Evolutionary conservation across 2,329 filamentous ascomycete genomes (phyloP).

Genomic region (Daldinia sp.): DNA sequence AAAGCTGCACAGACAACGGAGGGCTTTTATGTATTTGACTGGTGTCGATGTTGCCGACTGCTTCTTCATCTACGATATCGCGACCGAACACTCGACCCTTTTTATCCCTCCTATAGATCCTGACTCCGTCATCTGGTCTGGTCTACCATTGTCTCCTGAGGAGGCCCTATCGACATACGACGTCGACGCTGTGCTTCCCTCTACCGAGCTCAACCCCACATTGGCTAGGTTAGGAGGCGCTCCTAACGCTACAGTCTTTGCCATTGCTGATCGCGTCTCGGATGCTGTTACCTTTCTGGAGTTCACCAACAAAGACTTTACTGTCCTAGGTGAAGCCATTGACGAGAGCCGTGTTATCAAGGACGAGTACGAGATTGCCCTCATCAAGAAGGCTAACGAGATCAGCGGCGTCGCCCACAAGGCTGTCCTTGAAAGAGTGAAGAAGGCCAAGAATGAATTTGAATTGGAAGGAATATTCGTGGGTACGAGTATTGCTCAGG

Average conservation of each 20-base stretch:
- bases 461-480: slow-evolving; percentile 86
- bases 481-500: slow-evolving; percentile 76
- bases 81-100: slow-evolving; percentile 75
- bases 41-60: slow-evolving; percentile 83
- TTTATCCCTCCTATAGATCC: slow-evolving; percentile 91
- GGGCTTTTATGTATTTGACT: slow-evolving; percentile 94
- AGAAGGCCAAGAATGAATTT: slow-evolving; percentile 75
- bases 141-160: slow-evolving; percentile 78
- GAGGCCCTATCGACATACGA: slow-evolving; percentile 83
- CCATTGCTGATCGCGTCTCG: slow-evolving; percentile 81
- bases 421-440: slow-evolving; percentile 67
- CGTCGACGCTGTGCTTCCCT: slow-evolving; percentile 78
- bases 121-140: slow-evolving; percentile 93
- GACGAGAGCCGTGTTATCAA: slow-evolving; percentile 75
- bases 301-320: slow-evolving; percentile 70
- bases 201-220: slow-evolving; percentile 78
- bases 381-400: slow-evolving; percentile 76
- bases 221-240: slow-evolving; percentile 62
- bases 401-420: slow-evolving; percentile 74
- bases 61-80: slow-evolving; percentile 81
- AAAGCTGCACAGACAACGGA: slow-evolving; percentile 71
- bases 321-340: slow-evolving; percentile 67
- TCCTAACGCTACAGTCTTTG: slow-evolving; percentile 67
- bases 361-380: slow-evolving; percentile 76
- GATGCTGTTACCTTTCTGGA: slow-evolving; percentile 74